These are phyloP conservation scores for Umbelopsis vinacea DNA, from an alignment of 192 early-diverging fungal genomes.

Conservation along the genomic window DNA sequence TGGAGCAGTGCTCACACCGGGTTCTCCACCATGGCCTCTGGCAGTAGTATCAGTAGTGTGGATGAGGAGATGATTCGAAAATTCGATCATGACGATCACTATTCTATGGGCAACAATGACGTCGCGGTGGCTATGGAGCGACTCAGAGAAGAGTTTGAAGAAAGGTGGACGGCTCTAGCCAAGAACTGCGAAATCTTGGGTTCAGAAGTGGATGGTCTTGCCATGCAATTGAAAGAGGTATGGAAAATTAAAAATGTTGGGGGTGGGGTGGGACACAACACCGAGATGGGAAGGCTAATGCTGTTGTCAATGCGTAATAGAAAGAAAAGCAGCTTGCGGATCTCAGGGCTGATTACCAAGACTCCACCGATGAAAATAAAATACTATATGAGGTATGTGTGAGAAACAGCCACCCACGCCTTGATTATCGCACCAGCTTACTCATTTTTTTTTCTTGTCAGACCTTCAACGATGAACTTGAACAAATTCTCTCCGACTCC, in stretches of 20 bases:
- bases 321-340: constrained; percentile 13
- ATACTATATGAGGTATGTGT: constrained; percentile 16
- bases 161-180: constrained; percentile 19
- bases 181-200: constrained; percentile 22
- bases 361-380: constrained; percentile 25
- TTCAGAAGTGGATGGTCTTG: constrained; percentile 11
- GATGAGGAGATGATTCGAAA: constrained; percentile 9
- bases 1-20: constrained; percentile 13
- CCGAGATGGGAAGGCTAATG: background rate
- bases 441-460: background rate
- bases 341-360: constrained; percentile 18
- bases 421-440: too few relatives aligned
- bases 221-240: constrained; percentile 17
- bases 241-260: background rate
- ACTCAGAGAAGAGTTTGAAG: constrained; percentile 23
- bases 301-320: background rate
- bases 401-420: too few relatives aligned
- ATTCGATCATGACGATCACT: background rate
- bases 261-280: too few relatives aligned
- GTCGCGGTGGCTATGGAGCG: constrained; percentile 19
- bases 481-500: constrained; percentile 16
- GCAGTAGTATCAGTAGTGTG: constrained; percentile 8
- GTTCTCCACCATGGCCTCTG: background rate
- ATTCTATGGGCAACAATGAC: background rate
- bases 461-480: constrained; percentile 29